These are phyloP conservation scores for Marchantia polymorpha DNA, from an alignment of 225 moss, liverwort and hornwort genomes.

Conservation along the genomic window DNA sequence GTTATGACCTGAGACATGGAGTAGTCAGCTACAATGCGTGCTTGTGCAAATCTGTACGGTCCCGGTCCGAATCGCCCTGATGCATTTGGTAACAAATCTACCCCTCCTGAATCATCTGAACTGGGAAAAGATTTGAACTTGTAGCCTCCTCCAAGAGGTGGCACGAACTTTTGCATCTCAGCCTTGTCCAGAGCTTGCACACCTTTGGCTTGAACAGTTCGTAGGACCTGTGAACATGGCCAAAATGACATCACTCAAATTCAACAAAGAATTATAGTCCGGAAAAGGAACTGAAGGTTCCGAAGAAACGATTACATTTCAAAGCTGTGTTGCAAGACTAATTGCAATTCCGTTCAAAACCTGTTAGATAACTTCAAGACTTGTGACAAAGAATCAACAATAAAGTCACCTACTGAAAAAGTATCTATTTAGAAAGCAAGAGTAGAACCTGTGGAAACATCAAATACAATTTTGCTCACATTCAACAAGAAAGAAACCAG, in stretches of 20 bases:
- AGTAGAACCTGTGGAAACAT: too few relatives aligned
- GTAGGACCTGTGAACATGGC: slow-evolving; percentile 53
- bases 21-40: slow-evolving; percentile 72
- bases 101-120: slow-evolving; percentile 46
- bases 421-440: too few relatives aligned
- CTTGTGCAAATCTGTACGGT: slow-evolving; percentile 78
- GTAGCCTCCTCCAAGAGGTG: slow-evolving; percentile 60
- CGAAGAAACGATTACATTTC: too few relatives aligned
- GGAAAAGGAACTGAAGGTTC: too few relatives aligned
- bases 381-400: too few relatives aligned
- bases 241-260: not conserved
- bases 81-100: slow-evolving; percentile 50
- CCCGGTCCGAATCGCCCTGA: slow-evolving; percentile 55
- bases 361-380: too few relatives aligned
- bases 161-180: slow-evolving; percentile 63
- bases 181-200: slow-evolving; percentile 60
- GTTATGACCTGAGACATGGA: slow-evolving; percentile 80
- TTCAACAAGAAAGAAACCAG: not conserved
- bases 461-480: too few relatives aligned
- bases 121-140: slow-evolving; percentile 56
- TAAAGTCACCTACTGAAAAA: too few relatives aligned
- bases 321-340: too few relatives aligned
- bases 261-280: too few relatives aligned
- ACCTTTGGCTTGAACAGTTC: slow-evolving; percentile 75
- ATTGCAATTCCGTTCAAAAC: too few relatives aligned